Base-by-base conservation (phyloP, 805 yeast species). In the Hanseniaspora meyeri region DNA sequence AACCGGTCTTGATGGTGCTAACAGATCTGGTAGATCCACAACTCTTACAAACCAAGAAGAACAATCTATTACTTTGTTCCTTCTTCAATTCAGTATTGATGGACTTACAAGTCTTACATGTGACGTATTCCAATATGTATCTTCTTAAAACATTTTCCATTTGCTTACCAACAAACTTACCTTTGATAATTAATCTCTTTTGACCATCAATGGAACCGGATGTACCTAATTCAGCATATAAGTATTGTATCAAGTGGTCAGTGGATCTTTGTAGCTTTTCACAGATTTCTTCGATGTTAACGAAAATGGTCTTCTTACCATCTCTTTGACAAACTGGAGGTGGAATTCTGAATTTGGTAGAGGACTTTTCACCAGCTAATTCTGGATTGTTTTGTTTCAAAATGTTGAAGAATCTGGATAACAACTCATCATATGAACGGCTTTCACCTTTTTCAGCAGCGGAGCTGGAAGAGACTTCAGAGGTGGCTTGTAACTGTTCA, bases 191-290 rank as follows among this genome's bases (percentile, higher is more conserved):
- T 70, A 93, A 81, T 73, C 98, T 85, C 77, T 89, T 87, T 72
- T 87, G 91, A 71, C 97, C 98, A 74, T 93, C 99, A 59, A 93
- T 91, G 57, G 97, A 90, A 68, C 99, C 99, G 1, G 97, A 88
- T 20, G 99, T 93, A 83, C 99, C 99, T 79, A 93, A 78, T 76
- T 93, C 99, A 1, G 97, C 97, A 74, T 93, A 93, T 72, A 93
- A 74, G 73, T 85, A 93, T 75, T 89, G 96, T 71, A 93, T 93
- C 62, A 93, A 82, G 74, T 93, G 98, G 68, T 93, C 98, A 63
- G 96, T 93, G 55, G 89, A 86, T 76, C 99, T 83, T 73, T 93
- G 97, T 76, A 93, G 79, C 57, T 89, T 93, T 63, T 87, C 87
- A 60, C 96, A 80, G 64, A 93, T 93, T 66, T 87, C 95, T 74